A percentile compares a stretch with the other conserved stretches of the same genome.
Evolutionary conservation across 495 filamentous ascomycete species (phyloP).

Genomic region (Xylaria scruposa): DNA sequence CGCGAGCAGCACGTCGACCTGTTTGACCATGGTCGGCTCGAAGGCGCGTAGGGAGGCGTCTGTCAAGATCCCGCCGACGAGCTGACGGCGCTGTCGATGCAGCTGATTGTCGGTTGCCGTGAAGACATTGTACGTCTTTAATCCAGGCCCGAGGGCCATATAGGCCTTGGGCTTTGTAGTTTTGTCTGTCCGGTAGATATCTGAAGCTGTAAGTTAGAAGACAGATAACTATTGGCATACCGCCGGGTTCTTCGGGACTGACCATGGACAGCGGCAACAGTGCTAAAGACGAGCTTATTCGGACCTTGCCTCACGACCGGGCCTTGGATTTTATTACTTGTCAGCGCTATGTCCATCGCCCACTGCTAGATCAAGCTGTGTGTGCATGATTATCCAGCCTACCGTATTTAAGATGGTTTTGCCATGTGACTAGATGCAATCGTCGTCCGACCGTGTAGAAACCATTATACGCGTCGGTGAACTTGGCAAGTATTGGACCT

Average conservation of each 20-base stretch:
- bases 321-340: slow-evolving; percentile 10
- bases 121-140: slow-evolving; percentile 20
- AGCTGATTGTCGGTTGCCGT: slow-evolving; percentile 16
- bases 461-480: slow-evolving; percentile 30
- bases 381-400: neutral
- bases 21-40: slow-evolving; percentile 22
- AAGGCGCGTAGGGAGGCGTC: slow-evolving; percentile 23
- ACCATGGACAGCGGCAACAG: slow-evolving; percentile 29
- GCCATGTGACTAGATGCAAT: slow-evolving; percentile 23
- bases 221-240: neutral
- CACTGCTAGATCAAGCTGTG: neutral
- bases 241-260: neutral
- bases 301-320: slow-evolving; percentile 31
- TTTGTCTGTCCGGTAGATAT: slow-evolving; percentile 17
- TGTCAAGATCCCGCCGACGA: slow-evolving; percentile 21
- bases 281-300: slow-evolving; percentile 31
- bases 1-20: slow-evolving; percentile 22
- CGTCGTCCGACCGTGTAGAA: slow-evolving; percentile 15
- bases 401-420: slow-evolving; percentile 30
- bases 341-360: neutral
- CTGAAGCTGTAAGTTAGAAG: neutral
- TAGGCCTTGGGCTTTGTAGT: slow-evolving; percentile 22
- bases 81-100: slow-evolving; percentile 20
- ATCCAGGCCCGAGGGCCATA: slow-evolving; percentile 19
- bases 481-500: slow-evolving; percentile 25